Conservation (phyloP, 441 rosid species). For the Capsella rubella region DNA sequence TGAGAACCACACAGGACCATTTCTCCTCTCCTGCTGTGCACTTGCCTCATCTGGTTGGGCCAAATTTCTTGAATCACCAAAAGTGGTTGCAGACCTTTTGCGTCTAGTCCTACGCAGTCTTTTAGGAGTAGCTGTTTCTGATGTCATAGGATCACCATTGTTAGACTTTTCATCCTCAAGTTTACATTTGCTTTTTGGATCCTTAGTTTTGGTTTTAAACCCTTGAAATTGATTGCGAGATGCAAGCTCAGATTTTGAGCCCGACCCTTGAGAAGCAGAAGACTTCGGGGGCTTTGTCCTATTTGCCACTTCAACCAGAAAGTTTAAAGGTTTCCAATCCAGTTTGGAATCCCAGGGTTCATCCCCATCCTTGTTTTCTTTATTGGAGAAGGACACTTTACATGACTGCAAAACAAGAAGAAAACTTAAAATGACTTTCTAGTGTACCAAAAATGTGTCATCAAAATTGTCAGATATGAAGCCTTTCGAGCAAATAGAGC, state of each 20-base stretch:
- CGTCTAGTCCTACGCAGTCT: slow-evolving; percentile 61
- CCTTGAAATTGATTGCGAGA: slow-evolving; percentile 44
- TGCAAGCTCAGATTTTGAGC: slow-evolving; percentile 53
- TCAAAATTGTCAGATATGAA: not conserved
- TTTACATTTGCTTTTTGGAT: slow-evolving; percentile 48
- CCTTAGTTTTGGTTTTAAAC: slow-evolving; percentile 50
- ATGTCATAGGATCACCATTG: slow-evolving; percentile 49
- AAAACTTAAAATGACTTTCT: not conserved
- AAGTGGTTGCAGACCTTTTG: slow-evolving; percentile 47
- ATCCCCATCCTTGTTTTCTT: slow-evolving; percentile 47
- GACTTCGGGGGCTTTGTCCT: slow-evolving; percentile 61
- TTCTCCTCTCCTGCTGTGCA: slow-evolving; percentile 52
- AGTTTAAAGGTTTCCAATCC: slow-evolving; percentile 73
- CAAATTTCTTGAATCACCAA: slow-evolving; percentile 53
- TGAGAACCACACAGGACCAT: slow-evolving; percentile 73
- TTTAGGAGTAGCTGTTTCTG: slow-evolving; percentile 57
- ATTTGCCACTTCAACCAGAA: slow-evolving; percentile 72
- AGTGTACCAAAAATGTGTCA: not conserved
- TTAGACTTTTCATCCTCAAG: slow-evolving; percentile 50
- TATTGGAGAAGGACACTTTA: slow-evolving; percentile 49
- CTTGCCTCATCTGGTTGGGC: slow-evolving; percentile 53
- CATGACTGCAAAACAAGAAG: slow-evolving; percentile 40
- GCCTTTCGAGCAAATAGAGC: slow-evolving; percentile 8
- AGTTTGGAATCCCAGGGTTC: slow-evolving; percentile 57
- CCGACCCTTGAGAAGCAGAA: slow-evolving; percentile 56